These are phyloP conservation scores for Cercis canadensis DNA, from an alignment of 306 rosid genomes.

Conservation along the genomic window DNA sequence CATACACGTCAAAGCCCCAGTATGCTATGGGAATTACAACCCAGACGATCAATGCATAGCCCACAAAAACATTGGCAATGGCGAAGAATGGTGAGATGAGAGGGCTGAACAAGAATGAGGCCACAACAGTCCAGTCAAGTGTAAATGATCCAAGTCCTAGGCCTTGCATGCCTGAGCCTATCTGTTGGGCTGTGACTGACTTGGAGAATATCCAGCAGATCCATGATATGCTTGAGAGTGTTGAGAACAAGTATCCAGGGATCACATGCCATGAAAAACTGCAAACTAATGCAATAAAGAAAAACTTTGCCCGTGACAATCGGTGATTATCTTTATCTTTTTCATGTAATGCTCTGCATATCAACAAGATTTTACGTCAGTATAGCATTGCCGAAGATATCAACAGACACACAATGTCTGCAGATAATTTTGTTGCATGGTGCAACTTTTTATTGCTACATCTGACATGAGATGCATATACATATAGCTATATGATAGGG, in stretches of 20 bases:
- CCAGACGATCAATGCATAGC: constrained; percentile 59
- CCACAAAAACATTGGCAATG: constrained; percentile 67
- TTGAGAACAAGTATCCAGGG: constrained; percentile 81
- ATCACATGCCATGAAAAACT: constrained; percentile 73
- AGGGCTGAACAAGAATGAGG: constrained; percentile 82
- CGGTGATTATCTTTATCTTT: constrained; percentile 65
- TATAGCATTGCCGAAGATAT: background rate
- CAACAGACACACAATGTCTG: too few species aligned
- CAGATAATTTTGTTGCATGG: too few species aligned
- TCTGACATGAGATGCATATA: too few species aligned
- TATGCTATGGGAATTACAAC: constrained; percentile 60
- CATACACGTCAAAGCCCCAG: constrained; percentile 64
- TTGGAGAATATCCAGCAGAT: constrained; percentile 80
- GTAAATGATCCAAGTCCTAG: constrained; percentile 80
- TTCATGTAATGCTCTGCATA: constrained; percentile 80
- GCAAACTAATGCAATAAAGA: constrained; percentile 68
- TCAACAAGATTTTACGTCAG: constrained; percentile 5
- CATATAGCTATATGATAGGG: too few species aligned
- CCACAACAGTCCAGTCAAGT: constrained; percentile 75
- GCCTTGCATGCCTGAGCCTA: constrained; percentile 86
- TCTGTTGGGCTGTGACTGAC: constrained; percentile 85
- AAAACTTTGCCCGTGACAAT: constrained; percentile 66
- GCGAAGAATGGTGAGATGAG: constrained; percentile 80
- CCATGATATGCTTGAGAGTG: constrained; percentile 84
- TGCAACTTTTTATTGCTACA: too few species aligned